Evolutionary conservation across 805 yeast species (phyloP), one percentile per base, ranked within the genome.

Genomic region (Lipomyces oligophaga): DNA sequence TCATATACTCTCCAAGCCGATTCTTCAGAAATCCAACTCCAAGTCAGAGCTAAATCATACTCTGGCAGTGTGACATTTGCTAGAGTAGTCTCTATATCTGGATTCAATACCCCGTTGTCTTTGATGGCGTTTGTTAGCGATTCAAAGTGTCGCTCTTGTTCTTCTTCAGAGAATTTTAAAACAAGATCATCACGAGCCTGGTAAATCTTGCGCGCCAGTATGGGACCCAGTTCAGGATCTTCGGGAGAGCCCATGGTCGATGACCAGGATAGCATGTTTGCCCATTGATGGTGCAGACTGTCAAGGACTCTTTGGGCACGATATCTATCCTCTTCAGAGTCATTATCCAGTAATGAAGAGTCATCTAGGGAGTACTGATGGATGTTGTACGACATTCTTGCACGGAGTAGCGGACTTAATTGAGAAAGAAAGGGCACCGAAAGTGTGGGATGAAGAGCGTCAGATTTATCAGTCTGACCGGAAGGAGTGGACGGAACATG

Each of bases 1-100:
- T 51, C 53, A 19, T 41, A 30, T 13, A 51, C 47, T 10, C 43
- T 32, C 55, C 55, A 51, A 6, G 43, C 41, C 6, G 10, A n/a
- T 38, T 51, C 55, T 10, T 15, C 30, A 2, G 16, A 5, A 18
- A 37, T 47, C 43, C 42, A 51, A 19, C 20, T 30, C 45, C 46
- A 51, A 3, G 41, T 21, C 13, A 51, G 24, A 7, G 28, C 38
- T 18, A 47, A 28, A 6, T 24, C 45, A 19, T 28, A 16, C 18
- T 18, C 34, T 3, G 43, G 38, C n/a, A 47, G 20, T 19, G n/a
- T 24, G 11, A 28, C 43, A 4, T 34, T 7, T 2, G 33, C 44
- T 16, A 47, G 35, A 6, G 36, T 6, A 5, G 49, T 45, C 30
- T 51, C 55, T 4, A 13, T 28, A 34, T 51, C 55, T 5, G 45